These are phyloP conservation scores for Gossypium gossypioides DNA, from an alignment of 441 rosid genomes.

Conservation along the genomic window DNA sequence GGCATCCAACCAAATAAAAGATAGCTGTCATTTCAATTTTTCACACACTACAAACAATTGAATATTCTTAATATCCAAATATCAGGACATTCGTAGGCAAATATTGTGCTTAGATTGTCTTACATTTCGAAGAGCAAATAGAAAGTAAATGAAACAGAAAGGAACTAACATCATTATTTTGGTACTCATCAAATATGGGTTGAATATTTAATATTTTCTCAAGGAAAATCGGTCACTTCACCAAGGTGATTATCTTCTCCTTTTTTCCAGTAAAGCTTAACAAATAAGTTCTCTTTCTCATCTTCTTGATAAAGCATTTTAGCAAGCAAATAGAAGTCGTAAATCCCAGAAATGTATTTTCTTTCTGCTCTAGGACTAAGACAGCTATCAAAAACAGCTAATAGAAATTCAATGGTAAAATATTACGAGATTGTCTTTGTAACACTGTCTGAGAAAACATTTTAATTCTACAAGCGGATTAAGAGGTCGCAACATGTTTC, in stretches of 20 bases:
- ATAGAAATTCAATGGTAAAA: not conserved
- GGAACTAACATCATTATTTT: not conserved
- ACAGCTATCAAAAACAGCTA: not conserved
- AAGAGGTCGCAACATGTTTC: not conserved
- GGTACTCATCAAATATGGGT: not conserved
- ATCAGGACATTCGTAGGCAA: too few species aligned
- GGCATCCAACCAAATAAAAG: not conserved
- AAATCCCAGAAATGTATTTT: not conserved
- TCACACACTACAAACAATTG: not conserved
- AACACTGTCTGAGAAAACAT: not conserved
- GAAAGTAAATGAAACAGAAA: not conserved
- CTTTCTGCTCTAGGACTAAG: not conserved
- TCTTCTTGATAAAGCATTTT: not conserved
- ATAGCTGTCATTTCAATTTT: not conserved
- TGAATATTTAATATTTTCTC: not conserved
- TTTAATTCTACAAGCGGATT: not conserved
- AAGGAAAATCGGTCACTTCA: not conserved
- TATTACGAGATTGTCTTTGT: not conserved
- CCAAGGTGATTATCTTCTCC: not conserved
- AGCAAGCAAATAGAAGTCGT: not conserved
- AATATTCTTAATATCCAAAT: too few species aligned
- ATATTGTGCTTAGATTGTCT: not conserved
- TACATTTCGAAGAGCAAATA: not conserved
- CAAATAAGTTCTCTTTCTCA: not conserved
- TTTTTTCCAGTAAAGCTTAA: not conserved